A percentile compares a stretch with the other conserved stretches of the same genome.
Evolutionary conservation across 164 flowering plant genomes (phyloP).

Genomic region (Magnolia changhungtana): DNA sequence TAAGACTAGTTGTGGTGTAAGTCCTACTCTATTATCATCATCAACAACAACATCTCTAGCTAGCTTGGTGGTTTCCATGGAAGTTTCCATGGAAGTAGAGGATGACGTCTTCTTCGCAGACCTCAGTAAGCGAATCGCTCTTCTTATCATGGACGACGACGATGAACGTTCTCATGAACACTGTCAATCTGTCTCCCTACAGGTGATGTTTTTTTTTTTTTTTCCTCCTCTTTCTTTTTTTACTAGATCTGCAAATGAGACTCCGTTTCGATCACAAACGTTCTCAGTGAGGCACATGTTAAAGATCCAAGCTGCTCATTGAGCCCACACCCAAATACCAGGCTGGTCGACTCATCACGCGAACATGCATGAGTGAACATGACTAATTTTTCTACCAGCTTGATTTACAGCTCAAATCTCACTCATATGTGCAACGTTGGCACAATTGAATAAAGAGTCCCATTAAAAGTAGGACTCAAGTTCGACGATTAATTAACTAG

Average conservation of each 20-base stretch:
- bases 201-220: conserved; percentile 30
- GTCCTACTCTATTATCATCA: not conserved
- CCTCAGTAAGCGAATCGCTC: conserved; percentile 68
- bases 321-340: no score
- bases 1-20: not conserved
- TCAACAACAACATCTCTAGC: not conserved
- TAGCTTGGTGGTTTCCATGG: not conserved
- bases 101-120: conserved; percentile 84
- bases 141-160: conserved; percentile 74
- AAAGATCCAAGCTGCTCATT: no score
- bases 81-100: conserved; percentile 38
- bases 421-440: no score
- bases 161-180: conserved; percentile 31
- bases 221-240: not conserved
- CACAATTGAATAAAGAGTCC: no score
- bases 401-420: no score
- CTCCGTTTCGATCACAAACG: no score
- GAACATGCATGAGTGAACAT: no score
- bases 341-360: no score
- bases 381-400: no score
- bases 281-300: no score
- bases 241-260: not conserved
- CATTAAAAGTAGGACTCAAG: no score
- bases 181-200: conserved; percentile 52
- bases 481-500: no score